phyloP scores from a whole-genome alignment of 2,329 filamentous ascomycete species.

The Nothophoma quercina region DNA sequence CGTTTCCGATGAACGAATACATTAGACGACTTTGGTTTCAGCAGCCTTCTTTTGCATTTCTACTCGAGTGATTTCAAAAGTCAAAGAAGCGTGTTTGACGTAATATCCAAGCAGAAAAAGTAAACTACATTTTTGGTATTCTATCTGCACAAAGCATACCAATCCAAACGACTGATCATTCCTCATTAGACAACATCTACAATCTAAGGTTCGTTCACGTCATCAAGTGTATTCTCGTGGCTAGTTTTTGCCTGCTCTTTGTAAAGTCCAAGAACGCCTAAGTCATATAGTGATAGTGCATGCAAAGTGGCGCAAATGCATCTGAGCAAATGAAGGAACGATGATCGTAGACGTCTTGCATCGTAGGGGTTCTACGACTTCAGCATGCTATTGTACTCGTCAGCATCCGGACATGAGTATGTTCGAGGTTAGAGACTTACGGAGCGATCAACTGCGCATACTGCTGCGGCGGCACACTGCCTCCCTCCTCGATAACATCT shows the following conservation, averaged over 20 bases:
- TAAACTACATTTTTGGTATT: not conserved
- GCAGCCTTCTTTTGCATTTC: conserved; percentile 2
- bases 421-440: conserved; percentile 32
- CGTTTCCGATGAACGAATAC: conserved; percentile 39
- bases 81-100: not conserved
- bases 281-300: conserved; percentile 15
- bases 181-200: conserved; percentile 14
- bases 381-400: conserved; percentile 32
- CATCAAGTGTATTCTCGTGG: conserved; percentile 3
- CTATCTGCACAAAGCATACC: not conserved
- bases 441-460: conserved; percentile 47
- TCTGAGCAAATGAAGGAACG: conserved; percentile 5
- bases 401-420: conserved; percentile 2
- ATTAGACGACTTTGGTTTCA: conserved; percentile 32
- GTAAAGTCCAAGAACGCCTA: not conserved
- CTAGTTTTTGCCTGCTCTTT: not conserved
- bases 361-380: conserved; percentile 32
- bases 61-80: not conserved
- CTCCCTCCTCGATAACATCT: conserved; percentile 44
- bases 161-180: not conserved
- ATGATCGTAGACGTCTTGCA: not conserved
- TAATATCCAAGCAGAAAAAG: not conserved
- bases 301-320: conserved; percentile 1
- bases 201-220: conserved; percentile 4
- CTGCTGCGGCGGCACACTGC: conserved; percentile 40